Evolutionary conservation across 768 basidiomycete species (phyloP).

Genomic region (Peribolospora baueri): DNA sequence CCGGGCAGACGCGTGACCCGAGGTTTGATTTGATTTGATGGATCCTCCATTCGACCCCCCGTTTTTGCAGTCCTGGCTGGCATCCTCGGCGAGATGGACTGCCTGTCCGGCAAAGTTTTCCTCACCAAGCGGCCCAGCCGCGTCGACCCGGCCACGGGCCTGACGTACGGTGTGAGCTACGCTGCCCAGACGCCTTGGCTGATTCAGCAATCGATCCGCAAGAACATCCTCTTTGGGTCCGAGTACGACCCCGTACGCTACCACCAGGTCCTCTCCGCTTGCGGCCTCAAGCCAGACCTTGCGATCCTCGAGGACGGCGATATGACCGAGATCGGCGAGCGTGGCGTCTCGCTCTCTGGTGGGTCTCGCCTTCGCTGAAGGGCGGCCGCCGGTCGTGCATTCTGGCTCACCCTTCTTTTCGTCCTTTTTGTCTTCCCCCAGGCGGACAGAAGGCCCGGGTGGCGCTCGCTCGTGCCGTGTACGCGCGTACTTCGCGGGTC

Average conservation of each 20-base stretch:
- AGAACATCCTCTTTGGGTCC: conserved; percentile 51
- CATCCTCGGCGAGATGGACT: conserved; percentile 7
- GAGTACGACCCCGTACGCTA: conserved; percentile 35
- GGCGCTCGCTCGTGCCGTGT: conserved; percentile 59
- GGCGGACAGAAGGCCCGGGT: conserved; percentile 16
- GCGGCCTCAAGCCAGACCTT: conserved; percentile 48
- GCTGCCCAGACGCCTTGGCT: too few relatives aligned
- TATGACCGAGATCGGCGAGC: conserved; percentile 25
- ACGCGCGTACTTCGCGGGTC: conserved; percentile 42
- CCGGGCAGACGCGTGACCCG: too few relatives aligned
- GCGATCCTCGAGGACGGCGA: conserved; percentile 49
- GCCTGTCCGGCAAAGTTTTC: too few relatives aligned
- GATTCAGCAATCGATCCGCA: conserved; percentile 27
- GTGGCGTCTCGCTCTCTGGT: conserved; percentile 8
- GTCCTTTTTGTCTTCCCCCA: too few relatives aligned
- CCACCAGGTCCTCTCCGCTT: conserved; percentile 39
- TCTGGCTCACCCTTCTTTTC: not conserved
- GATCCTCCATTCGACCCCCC: too few relatives aligned
- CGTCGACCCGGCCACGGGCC: too few relatives aligned
- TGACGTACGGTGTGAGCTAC: too few relatives aligned
- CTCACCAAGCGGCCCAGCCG: too few relatives aligned
- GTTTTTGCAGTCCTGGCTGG: conserved; percentile 3
- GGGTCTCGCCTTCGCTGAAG: not conserved
- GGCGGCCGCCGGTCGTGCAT: too few relatives aligned
- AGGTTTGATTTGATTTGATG: not conserved